Evolutionary conservation across 176 grass and related monocot species (phyloP).

Genomic region (Bolboschoenus planiculmis): DNA sequence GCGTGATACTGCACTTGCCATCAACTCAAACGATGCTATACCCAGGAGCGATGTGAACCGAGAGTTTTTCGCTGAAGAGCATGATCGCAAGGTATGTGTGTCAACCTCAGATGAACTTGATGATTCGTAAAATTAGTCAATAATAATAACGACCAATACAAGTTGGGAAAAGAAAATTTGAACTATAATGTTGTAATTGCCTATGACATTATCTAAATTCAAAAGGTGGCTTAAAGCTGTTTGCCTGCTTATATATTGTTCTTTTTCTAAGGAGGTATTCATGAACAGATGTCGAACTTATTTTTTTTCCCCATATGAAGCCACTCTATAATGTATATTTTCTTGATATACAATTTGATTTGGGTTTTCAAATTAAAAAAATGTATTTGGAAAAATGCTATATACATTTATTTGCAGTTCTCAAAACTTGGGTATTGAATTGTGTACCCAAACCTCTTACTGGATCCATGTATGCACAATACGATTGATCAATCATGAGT

Average conservation of each 20-base stretch:
- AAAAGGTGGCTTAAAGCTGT: neutral
- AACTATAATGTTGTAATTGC: neutral
- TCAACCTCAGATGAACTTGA: neutral
- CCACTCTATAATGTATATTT: neutral
- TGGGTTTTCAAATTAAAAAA: neutral
- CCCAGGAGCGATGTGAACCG: constrained; percentile 94
- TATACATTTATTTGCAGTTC: neutral
- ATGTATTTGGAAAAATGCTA: neutral
- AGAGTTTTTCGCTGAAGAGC: constrained; percentile 95
- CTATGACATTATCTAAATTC: neutral
- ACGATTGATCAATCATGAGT: neutral
- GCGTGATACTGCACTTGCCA: constrained; percentile 67
- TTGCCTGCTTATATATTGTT: neutral
- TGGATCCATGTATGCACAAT: neutral
- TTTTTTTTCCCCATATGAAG: neutral
- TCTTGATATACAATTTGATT: neutral
- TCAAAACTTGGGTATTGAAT: neutral
- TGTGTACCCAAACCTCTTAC: neutral
- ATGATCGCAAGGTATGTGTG: constrained; percentile 76
- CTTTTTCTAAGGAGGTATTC: neutral
- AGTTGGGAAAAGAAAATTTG: neutral
- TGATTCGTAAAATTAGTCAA: neutral
- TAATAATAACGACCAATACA: neutral
- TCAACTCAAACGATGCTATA: constrained; percentile 88
- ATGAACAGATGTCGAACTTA: neutral